Evolutionary conservation across 1,284 basidiomycete species (phyloP).

Genomic region (Thelephora terrestris): DNA sequence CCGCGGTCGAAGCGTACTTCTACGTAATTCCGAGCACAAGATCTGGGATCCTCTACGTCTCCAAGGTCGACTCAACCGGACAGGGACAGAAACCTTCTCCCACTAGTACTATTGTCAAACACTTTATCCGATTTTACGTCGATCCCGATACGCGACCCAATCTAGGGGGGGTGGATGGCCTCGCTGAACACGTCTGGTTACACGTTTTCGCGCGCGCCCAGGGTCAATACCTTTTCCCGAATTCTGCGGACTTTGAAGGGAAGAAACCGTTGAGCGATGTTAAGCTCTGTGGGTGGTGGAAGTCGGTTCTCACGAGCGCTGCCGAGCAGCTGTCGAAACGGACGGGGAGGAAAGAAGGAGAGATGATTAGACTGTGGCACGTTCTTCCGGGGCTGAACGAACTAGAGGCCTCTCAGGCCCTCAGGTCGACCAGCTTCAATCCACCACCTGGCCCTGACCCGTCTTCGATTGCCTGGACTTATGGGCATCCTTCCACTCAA

Average conservation of each 20-base stretch:
- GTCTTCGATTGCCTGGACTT: conserved; percentile 39
- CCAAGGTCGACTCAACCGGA: conserved; percentile 92
- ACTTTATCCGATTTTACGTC: conserved; percentile 63
- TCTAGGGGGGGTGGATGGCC: not conserved
- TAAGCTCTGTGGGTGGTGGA: conserved; percentile 91
- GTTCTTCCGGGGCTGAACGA: conserved; percentile 66
- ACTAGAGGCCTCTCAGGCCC: conserved; percentile 56
- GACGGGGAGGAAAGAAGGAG: conserved; percentile 11
- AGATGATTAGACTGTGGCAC: conserved; percentile 43
- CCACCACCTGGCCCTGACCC: conserved; percentile 9
- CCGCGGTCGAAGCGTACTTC: conserved; percentile 75
- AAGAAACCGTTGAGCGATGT: conserved; percentile 78
- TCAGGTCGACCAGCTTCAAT: conserved; percentile 19
- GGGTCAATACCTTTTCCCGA: conserved; percentile 89
- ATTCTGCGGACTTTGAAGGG: conserved; percentile 63
- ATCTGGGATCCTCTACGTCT: conserved; percentile 78
- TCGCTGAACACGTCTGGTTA: conserved; percentile 54
- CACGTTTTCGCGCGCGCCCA: conserved; percentile 92
- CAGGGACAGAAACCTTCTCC: conserved; percentile 52
- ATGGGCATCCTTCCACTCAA: conserved; percentile 69
- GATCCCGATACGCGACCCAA: conserved; percentile 57
- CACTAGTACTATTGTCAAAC: conserved; percentile 57
- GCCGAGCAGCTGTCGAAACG: conserved; percentile 27
- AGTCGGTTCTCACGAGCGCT: conserved; percentile 54
- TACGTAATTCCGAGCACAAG: conserved; percentile 67